A percentile compares a stretch with the other conserved stretches of the same genome.
Evolutionary conservation across 1,284 basidiomycete species (phyloP).

Genomic region (Lignosus rhinocerotis): DNA sequence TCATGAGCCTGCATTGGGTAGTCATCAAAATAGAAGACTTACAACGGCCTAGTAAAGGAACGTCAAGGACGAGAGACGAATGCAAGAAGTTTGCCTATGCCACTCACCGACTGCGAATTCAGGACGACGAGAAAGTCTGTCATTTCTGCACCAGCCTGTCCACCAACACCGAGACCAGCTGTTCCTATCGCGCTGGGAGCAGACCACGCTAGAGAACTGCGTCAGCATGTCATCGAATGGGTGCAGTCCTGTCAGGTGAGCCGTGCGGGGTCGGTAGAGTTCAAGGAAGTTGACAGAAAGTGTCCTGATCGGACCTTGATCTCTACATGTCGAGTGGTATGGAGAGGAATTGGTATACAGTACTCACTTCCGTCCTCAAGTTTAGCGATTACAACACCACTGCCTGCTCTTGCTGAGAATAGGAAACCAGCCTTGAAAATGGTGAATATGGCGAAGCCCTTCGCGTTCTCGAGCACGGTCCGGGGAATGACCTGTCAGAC

Average conservation of each 20-base stretch:
- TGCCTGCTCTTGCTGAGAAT: conserved; percentile 81
- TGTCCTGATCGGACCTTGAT: too few species aligned
- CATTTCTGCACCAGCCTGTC: conserved; percentile 83
- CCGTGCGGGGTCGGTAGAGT: too few species aligned
- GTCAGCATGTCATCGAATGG: background rate
- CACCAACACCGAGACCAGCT: conserved; percentile 90
- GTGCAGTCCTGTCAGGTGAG: too few species aligned
- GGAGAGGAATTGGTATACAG: background rate
- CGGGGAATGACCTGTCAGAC: conserved; percentile 59
- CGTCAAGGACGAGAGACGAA: background rate
- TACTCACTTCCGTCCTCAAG: conserved; percentile 81
- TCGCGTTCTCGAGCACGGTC: conserved; percentile 69
- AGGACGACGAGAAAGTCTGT: conserved; percentile 95
- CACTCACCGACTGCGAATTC: conserved; percentile 74
- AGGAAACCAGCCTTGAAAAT: conserved; percentile 80
- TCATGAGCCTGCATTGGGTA: background rate
- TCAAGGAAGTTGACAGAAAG: too few species aligned
- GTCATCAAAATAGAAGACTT: conserved; percentile 33
- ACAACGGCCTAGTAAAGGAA: conserved; percentile 53
- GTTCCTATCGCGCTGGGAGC: conserved; percentile 94
- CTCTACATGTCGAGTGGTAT: background rate
- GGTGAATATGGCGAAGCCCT: conserved; percentile 84
- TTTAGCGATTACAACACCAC: conserved; percentile 89
- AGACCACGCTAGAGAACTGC: conserved; percentile 71
- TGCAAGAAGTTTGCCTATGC: background rate